Evolutionary conservation across 2,329 filamentous ascomycete genomes (phyloP), one percentile per base, ranked within the genome.

Genomic region (Fusarium sp.): DNA sequence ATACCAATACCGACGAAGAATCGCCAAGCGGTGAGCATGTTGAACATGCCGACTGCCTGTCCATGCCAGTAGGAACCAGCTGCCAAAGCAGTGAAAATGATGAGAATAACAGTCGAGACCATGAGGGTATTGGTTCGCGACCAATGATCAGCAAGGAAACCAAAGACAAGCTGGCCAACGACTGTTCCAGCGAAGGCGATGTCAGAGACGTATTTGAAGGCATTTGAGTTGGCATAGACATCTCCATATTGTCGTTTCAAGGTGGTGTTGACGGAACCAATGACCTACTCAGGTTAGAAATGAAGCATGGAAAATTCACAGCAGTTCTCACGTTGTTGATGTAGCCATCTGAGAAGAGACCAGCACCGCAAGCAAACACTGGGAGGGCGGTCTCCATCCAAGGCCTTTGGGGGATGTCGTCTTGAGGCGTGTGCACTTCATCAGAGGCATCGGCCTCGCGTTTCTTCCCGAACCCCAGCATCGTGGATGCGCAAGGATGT

Each of bases 311-410:
- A 15, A 36, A 7, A 7, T 35, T 35, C 1, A 63, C 13, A 2
- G 24, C 14, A 14, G 51, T 42, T 63, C 81, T 71, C 84, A 94
- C 93, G 79, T 94, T 94, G 83, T 97, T 97, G 80, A 98, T 90
- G 82, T 98, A 98, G 22, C 95, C 95, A 82, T 98, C 95, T 30
- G 92, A 95, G 83, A 98, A 98, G 5, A 98, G 87, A 78, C 95
- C 95, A 58, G 95, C 93, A 73, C 95, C 95, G 79, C 94, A 97
- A 48, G 95, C 95, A 76, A 98, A 92, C 2, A 94, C 93, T 20
- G 95, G 94, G 87, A 89, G 48, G 8, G 73, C 76, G 5, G 75
- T 77, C 24, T 77, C 72, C 12, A 63, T 53, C 71, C 73, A 77
- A 17, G 75, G 58, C 6, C 66, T 61, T 61, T 74, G 63, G 11